Evolutionary conservation across 768 basidiomycete genomes (phyloP).

Genomic region (Hygrocybe coccinea): DNA sequence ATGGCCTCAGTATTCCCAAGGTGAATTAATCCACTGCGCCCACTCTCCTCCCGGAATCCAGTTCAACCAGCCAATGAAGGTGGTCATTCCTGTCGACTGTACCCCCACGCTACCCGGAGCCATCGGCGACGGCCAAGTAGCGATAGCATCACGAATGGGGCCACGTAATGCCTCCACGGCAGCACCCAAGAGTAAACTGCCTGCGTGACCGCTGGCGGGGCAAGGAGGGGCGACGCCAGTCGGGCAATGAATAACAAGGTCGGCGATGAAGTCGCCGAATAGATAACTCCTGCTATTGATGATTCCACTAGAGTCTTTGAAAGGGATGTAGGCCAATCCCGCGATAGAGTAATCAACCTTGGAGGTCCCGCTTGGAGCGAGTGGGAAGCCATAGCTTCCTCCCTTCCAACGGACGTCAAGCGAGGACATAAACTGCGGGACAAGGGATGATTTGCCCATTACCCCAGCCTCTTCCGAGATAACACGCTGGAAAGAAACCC

Average conservation of each 20-base stretch:
- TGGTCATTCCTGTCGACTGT: too few species aligned
- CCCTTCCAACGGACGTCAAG: conserved; percentile 5
- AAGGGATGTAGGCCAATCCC: conserved; percentile 2
- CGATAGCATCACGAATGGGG: neutral
- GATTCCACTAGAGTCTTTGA: neutral
- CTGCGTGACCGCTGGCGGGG: neutral
- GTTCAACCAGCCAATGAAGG: neutral
- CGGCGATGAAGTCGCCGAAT: conserved; percentile 1
- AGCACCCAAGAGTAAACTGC: neutral
- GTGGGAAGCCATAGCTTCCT: neutral
- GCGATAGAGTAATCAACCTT: neutral
- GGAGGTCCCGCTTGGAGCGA: neutral
- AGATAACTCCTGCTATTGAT: neutral
- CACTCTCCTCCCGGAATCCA: neutral
- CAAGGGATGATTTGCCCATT: neutral
- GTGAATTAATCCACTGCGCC: too few species aligned
- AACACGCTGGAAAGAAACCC: neutral
- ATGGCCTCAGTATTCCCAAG: too few species aligned
- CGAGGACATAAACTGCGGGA: neutral
- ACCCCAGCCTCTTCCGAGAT: neutral
- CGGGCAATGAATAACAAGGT: conserved; percentile 2
- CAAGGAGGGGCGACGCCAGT: neutral
- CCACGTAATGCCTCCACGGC: neutral
- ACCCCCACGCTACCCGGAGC: neutral
- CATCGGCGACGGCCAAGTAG: neutral